phyloP scores from a whole-genome alignment of 352 stramenopile species.

The Pythium sp. region DNA sequence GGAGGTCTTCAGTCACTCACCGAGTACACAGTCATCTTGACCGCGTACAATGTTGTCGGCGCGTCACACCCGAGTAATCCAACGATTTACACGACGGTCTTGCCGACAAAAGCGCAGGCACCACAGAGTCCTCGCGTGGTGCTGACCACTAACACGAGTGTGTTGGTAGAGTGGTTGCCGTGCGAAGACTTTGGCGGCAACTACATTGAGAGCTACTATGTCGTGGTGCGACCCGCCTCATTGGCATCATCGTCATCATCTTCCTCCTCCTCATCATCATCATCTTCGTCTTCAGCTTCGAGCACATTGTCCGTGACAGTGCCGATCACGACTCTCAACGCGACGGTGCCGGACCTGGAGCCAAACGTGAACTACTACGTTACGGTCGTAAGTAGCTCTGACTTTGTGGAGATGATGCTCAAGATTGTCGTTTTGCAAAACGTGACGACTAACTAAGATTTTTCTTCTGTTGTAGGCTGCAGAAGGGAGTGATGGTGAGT shows the following conservation, averaged over 20 bases:
- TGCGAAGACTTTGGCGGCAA: conserved; percentile 48
- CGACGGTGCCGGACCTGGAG: conserved; percentile 23
- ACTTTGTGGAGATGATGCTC: background rate
- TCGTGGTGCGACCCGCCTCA: conserved; percentile 22
- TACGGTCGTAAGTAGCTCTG: conserved; percentile 38
- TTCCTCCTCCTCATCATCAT: conserved; percentile 1
- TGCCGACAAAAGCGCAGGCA: conserved; percentile 27
- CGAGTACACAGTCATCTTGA: conserved; percentile 39
- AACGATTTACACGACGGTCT: conserved; percentile 23
- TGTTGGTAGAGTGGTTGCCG: conserved; percentile 32
- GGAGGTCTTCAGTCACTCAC: conserved; percentile 37
- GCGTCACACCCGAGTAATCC: conserved; percentile 25
- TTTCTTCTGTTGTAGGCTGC: conserved; percentile 22
- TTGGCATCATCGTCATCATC: background rate
- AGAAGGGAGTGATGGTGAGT: conserved; percentile 23
- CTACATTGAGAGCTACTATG: conserved; percentile 33
- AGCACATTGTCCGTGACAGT: conserved; percentile 4
- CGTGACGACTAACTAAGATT: background rate
- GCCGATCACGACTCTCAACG: conserved; percentile 18
- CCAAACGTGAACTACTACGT: conserved; percentile 34
- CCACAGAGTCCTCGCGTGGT: conserved; percentile 26
- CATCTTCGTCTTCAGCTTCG: background rate
- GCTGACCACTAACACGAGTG: conserved; percentile 13
- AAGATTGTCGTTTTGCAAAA: too few species aligned
- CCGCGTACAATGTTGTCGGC: conserved; percentile 36